phyloP scores from a whole-genome alignment of 306 rosid genomes.

The Dryas alaskensis region DNA sequence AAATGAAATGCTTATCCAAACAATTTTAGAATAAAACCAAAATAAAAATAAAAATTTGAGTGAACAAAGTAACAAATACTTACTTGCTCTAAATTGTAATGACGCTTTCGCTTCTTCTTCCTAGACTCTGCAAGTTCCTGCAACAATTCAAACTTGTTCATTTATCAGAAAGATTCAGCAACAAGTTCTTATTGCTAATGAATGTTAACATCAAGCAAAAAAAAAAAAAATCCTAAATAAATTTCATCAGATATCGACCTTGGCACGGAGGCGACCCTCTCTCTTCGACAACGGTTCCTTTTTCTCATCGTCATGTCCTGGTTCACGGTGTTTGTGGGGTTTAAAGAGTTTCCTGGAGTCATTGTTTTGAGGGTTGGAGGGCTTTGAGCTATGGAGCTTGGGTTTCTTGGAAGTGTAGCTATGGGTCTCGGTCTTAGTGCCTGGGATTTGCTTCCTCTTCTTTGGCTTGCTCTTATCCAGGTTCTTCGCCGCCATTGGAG shows the following conservation, averaged over 20 bases:
- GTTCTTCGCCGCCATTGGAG: slow-evolving; percentile 71
- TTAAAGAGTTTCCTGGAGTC: slow-evolving; percentile 37
- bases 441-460: slow-evolving; percentile 62
- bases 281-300: slow-evolving; percentile 42
- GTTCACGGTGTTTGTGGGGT: slow-evolving; percentile 24
- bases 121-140: slow-evolving; percentile 87
- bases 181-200: neutral
- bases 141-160: slow-evolving; percentile 11
- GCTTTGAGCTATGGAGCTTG: slow-evolving; percentile 40
- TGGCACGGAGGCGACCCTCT: slow-evolving; percentile 70
- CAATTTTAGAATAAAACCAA: neutral
- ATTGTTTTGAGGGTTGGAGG: slow-evolving; percentile 14
- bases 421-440: slow-evolving; percentile 28
- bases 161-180: neutral
- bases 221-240: neutral
- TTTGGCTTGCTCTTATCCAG: slow-evolving; percentile 24
- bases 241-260: slow-evolving; percentile 41
- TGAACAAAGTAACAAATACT: slow-evolving; percentile 15
- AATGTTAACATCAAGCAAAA: neutral
- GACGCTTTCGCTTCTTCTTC: slow-evolving; percentile 82
- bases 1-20: neutral
- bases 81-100: slow-evolving; percentile 75
- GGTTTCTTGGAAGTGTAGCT: slow-evolving; percentile 43
- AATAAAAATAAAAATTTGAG: neutral
- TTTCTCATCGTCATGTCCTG: slow-evolving; percentile 32